Evolutionary conservation across 257 asterid genomes (phyloP).

Genomic region (Fraxinus excelsior): DNA sequence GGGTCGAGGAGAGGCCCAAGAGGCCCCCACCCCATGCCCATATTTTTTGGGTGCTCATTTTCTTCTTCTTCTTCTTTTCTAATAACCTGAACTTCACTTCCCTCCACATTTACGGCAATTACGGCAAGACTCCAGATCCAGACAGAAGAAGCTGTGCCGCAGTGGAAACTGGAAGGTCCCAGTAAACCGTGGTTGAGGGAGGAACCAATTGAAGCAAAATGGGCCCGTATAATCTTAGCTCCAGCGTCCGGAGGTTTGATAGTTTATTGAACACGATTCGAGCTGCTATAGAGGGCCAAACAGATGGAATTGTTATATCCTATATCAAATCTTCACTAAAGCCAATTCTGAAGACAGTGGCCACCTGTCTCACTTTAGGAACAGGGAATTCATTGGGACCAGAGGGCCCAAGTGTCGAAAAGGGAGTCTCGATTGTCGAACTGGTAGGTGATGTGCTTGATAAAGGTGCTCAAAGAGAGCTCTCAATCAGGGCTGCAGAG

Average conservation of each 20-base stretch:
- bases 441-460: constrained; percentile 64
- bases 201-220: constrained; percentile 56
- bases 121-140: no score
- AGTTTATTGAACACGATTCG: constrained; percentile 54
- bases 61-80: no score
- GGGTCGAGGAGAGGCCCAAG: no score
- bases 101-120: no score
- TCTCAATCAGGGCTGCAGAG: constrained; percentile 90
- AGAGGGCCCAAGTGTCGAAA: constrained; percentile 98
- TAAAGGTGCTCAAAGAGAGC: constrained; percentile 54
- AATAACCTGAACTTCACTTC: no score
- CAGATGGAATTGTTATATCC: constrained; percentile 34
- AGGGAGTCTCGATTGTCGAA: constrained; percentile 79
- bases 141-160: no score
- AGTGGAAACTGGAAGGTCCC: no score
- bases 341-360: constrained; percentile 72
- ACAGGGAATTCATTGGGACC: constrained; percentile 98
- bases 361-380: constrained; percentile 94
- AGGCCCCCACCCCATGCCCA: no score
- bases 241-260: constrained; percentile 83
- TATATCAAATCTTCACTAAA: constrained; percentile 48
- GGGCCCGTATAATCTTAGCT: constrained; percentile 70
- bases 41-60: no score
- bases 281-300: constrained; percentile 49
- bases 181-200: constrained; percentile 91